A percentile compares a stretch with the other conserved stretches of the same genome.
phyloP scores from a whole-genome alignment of 805 yeast genomes.

The Spathaspora boniae region DNA sequence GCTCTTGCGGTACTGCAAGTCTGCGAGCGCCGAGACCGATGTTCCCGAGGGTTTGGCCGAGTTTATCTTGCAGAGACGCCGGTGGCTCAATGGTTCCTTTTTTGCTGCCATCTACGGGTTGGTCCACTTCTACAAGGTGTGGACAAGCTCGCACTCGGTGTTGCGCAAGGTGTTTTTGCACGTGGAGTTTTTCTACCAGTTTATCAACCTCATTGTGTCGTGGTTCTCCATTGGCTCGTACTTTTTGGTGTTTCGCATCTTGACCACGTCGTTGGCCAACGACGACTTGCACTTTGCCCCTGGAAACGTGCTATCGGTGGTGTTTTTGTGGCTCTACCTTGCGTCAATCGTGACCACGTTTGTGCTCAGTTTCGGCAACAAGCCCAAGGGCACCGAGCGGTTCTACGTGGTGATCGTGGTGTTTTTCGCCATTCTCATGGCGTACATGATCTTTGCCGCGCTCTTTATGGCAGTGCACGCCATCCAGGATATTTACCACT shows the following conservation, averaged over 20 bases:
- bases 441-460: constrained; percentile 56
- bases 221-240: constrained; percentile 67
- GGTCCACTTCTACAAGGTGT: constrained; percentile 53
- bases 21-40: constrained; percentile 65
- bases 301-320: constrained; percentile 46
- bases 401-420: constrained; percentile 50
- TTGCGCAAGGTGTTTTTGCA: constrained; percentile 50
- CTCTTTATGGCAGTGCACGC: constrained; percentile 56
- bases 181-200: constrained; percentile 54
- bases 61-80: constrained; percentile 59
- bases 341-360: constrained; percentile 57
- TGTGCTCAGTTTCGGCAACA: constrained; percentile 60
- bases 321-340: constrained; percentile 54
- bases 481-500: constrained; percentile 30
- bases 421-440: constrained; percentile 59
- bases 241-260: constrained; percentile 59
- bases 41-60: constrained; percentile 63
- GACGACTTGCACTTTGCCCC: constrained; percentile 39
- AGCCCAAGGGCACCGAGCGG: constrained; percentile 58
- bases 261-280: constrained; percentile 49
- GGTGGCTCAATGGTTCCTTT: constrained; percentile 70
- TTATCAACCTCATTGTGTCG: constrained; percentile 50
- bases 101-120: constrained; percentile 60
- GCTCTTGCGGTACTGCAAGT: constrained; percentile 61
- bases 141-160: constrained; percentile 51